A percentile compares a stretch with the other conserved stretches of the same genome.
Conservation (phyloP, 2,329 filamentous ascomycete species). For the Trichoderma simmonsii region DNA sequence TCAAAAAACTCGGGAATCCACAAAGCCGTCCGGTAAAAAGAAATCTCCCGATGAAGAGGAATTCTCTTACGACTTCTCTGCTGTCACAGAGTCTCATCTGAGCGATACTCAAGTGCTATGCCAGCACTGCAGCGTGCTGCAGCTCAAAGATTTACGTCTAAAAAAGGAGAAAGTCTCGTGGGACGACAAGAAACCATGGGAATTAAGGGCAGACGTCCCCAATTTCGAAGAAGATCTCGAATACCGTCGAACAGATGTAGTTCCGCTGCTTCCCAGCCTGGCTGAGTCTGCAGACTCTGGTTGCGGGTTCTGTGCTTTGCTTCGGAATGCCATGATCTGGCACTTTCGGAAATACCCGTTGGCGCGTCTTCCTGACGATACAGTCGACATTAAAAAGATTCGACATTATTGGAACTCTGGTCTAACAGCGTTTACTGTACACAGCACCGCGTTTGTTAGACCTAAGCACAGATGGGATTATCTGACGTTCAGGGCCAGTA, state of each 20-base stretch:
- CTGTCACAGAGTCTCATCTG: not conserved
- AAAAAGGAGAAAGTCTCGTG: no score
- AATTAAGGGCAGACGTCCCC: not conserved
- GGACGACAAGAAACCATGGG: not conserved
- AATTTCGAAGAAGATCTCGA: not conserved
- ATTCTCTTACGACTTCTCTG: not conserved
- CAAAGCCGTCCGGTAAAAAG: not conserved
- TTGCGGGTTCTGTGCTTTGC: not conserved
- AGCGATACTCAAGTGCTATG: not conserved
- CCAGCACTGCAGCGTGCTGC: not conserved
- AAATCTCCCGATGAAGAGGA: not conserved
- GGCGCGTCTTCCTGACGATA: not conserved
- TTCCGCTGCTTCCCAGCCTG: not conserved
- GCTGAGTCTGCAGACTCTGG: not conserved
- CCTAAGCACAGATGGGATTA: not conserved
- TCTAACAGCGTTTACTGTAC: not conserved
- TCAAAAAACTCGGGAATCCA: not conserved
- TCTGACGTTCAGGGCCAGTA: not conserved
- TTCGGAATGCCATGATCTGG: conserved; percentile 1
- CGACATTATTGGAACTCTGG: not conserved
- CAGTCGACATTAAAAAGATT: not conserved
- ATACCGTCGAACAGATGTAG: not conserved
- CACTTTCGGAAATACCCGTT: not conserved
- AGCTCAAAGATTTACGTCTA: not conserved
- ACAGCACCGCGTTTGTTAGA: not conserved